phyloP scores from a whole-genome alignment of 1,284 basidiomycete species.

The Vanrija pseudolonga region DNA sequence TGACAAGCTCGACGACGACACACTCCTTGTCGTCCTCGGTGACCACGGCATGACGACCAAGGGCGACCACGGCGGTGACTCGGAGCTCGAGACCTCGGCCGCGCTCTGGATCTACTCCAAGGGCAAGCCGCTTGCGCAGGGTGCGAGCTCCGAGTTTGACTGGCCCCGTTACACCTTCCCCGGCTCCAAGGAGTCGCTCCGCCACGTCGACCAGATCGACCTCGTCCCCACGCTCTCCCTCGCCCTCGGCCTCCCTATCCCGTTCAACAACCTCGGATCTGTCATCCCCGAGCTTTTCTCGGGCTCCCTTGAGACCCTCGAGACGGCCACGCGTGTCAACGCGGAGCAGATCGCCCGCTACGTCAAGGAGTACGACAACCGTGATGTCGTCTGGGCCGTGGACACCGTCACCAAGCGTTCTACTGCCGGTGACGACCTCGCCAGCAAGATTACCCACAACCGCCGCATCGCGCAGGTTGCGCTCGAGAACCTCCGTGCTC shows the following conservation, averaged over 20 bases:
- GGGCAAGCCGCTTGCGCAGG: conserved; percentile 24
- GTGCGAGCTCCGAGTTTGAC: conserved; percentile 4
- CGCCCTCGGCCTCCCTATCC: conserved; percentile 88
- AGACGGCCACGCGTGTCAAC: conserved; percentile 67
- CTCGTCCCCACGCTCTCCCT: conserved; percentile 84
- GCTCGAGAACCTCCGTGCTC: conserved; percentile 67
- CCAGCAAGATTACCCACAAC: conserved; percentile 24
- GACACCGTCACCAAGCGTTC: not conserved
- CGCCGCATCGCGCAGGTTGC: conserved; percentile 60
- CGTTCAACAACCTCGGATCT: conserved; percentile 89
- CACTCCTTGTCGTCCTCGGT: conserved; percentile 84
- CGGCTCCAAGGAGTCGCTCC: conserved; percentile 56
- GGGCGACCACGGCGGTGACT: conserved; percentile 95
- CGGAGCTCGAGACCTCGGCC: conserved; percentile 75
- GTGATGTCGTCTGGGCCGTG: conserved; percentile 59
- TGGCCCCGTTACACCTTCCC: conserved; percentile 63
- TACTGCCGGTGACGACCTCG: conserved; percentile 5
- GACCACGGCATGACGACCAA: conserved; percentile 97
- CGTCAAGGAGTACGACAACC: conserved; percentile 70
- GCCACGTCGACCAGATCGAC: conserved; percentile 88
- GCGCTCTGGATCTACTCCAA: conserved; percentile 90
- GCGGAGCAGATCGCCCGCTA: conserved; percentile 73
- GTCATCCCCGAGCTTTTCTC: conserved; percentile 86
- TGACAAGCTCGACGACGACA: conserved; percentile 64
- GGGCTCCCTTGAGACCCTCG: conserved; percentile 49